Conservation (phyloP, 768 basidiomycete species). For the Pisolithus marmoratus region DNA sequence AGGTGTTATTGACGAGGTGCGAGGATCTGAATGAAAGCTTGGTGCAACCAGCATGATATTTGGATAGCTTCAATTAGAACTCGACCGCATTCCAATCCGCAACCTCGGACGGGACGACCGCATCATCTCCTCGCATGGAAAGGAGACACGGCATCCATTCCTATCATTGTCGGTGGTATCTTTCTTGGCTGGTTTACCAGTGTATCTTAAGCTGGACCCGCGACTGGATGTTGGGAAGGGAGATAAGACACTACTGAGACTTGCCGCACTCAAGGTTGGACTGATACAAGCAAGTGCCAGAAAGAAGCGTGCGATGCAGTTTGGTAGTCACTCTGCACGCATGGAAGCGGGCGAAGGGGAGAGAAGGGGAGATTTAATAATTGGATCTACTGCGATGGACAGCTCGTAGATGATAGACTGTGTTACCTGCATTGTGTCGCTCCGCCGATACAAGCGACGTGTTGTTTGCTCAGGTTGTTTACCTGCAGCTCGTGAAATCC, state of each 20-base stretch:
- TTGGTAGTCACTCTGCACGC: conserved; percentile 82
- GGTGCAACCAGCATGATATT: neutral
- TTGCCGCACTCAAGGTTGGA: conserved; percentile 69
- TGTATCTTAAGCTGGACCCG: conserved; percentile 79
- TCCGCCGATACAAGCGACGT: neutral
- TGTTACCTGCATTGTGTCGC: neutral
- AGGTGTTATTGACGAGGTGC: conserved; percentile 76
- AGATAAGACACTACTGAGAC: conserved; percentile 81
- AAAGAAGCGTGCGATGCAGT: conserved; percentile 96
- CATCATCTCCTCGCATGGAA: conserved; percentile 84
- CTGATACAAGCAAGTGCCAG: conserved; percentile 65
- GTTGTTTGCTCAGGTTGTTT: conserved; percentile 15
- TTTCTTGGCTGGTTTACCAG: conserved; percentile 73
- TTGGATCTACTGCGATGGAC: conserved; percentile 5
- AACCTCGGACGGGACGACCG: conserved; percentile 96
- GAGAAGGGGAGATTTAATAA: conserved; percentile 43
- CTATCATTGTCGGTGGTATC: conserved; percentile 73
- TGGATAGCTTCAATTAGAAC: conserved; percentile 77
- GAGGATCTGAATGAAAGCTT: neutral
- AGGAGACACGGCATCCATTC: conserved; percentile 90
- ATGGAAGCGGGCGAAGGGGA: conserved; percentile 61
- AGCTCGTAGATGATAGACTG: neutral
- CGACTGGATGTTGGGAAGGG: conserved; percentile 70
- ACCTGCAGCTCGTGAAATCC: neutral
- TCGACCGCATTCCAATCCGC: conserved; percentile 79